Evolutionary conservation across 176 grass and related monocot species (phyloP).

Genomic region (Hordeum marinum): DNA sequence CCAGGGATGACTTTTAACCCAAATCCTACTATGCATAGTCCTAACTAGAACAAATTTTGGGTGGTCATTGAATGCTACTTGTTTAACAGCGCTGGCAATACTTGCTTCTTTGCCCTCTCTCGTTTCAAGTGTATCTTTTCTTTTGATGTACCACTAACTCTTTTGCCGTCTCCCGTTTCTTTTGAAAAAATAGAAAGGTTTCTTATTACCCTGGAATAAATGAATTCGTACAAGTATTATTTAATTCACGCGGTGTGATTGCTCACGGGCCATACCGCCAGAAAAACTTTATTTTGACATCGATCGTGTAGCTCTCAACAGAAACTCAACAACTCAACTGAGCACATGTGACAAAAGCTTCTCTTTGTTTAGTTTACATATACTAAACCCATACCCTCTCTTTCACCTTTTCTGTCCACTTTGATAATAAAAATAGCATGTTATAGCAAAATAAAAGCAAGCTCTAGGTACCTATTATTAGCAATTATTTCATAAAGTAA

Average conservation of each 20-base stretch:
- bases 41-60: neutral
- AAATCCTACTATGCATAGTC: neutral
- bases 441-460: conserved; percentile 13
- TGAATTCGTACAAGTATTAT: neutral
- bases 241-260: neutral
- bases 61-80: neutral
- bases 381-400: conserved; percentile 6
- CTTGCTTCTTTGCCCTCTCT: neutral
- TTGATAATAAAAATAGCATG: conserved; percentile 14
- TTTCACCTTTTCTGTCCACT: neutral
- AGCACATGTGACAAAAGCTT: conserved; percentile 29
- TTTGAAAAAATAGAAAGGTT: neutral
- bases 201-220: neutral
- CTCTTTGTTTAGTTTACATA: conserved; percentile 19
- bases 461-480: neutral
- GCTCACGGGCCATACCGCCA: neutral
- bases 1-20: neutral
- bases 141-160: neutral
- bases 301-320: neutral
- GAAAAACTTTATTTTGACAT: neutral
- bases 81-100: neutral
- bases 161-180: neutral
- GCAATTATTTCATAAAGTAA: neutral
- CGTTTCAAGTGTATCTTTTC: neutral
- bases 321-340: conserved; percentile 24